These are phyloP conservation scores for Caryopteris hybrid DNA, from an alignment of 305 asterid genomes.

Conservation along the genomic window DNA sequence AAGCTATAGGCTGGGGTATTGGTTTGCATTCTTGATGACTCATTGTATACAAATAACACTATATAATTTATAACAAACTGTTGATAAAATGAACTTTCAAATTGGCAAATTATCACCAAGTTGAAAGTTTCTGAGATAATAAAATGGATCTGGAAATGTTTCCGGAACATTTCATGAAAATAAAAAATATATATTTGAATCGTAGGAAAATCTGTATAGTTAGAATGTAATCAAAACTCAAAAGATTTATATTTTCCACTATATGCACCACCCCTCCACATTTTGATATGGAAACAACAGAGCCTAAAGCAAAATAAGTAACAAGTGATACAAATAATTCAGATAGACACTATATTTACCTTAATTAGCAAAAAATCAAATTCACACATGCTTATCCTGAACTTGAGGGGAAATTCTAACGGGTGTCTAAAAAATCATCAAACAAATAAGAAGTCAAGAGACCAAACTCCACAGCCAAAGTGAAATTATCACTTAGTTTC, in stretches of 20 bases:
- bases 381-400: not conserved
- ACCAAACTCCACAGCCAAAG: conserved; percentile 10
- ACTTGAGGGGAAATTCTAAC: conserved; percentile 5
- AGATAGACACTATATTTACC: not conserved
- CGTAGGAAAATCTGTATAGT: not conserved
- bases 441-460: not conserved
- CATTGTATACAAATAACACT: not conserved
- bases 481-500: not conserved
- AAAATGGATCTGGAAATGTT: not conserved
- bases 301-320: not conserved
- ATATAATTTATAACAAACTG: not conserved
- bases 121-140: not conserved
- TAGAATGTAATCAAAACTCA: conserved; percentile 11
- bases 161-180: conserved; percentile 1
- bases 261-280: not conserved
- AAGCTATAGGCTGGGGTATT: not conserved
- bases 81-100: not conserved
- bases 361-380: not conserved
- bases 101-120: not conserved
- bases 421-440: not conserved
- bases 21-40: not conserved
- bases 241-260: not conserved
- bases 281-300: not conserved
- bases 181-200: not conserved
- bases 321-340: not conserved